Evolutionary conservation across 176 grass and related monocot genomes (phyloP).

Genomic region (Carex parvula): DNA sequence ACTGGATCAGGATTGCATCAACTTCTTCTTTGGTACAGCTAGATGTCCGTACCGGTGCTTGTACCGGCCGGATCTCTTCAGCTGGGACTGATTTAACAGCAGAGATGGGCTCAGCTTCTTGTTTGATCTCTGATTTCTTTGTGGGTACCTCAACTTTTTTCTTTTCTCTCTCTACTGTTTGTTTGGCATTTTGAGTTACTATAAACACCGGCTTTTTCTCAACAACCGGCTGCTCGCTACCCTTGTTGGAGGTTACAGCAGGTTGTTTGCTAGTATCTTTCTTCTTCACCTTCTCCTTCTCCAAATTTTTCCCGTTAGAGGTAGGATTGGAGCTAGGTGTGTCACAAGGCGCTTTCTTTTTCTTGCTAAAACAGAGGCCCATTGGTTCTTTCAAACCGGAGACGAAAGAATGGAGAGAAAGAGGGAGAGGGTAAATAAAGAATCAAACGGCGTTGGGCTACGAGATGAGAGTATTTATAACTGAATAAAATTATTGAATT

Average conservation of each 20-base stretch:
- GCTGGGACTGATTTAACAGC: background rate
- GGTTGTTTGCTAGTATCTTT: background rate
- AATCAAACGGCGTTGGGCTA: slow-evolving; percentile 17
- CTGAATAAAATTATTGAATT: background rate
- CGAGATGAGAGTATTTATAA: slow-evolving; percentile 21
- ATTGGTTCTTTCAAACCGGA: slow-evolving; percentile 28
- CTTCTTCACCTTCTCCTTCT: slow-evolving; percentile 26
- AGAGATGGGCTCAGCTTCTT: slow-evolving; percentile 2
- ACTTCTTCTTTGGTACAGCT: slow-evolving; percentile 91
- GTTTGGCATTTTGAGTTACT: slow-evolving; percentile 44
- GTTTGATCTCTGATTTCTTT: slow-evolving; percentile 28
- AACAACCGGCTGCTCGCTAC: background rate
- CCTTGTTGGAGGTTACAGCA: background rate
- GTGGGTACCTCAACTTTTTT: slow-evolving; percentile 13
- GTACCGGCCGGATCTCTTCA: slow-evolving; percentile 32
- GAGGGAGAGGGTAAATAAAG: background rate
- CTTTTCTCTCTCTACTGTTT: slow-evolving; percentile 26
- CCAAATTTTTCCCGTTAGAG: background rate
- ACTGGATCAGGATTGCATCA: slow-evolving; percentile 91
- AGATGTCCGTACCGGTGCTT: slow-evolving; percentile 45
- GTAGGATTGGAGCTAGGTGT: slow-evolving; percentile 9
- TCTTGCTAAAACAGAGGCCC: slow-evolving; percentile 96
- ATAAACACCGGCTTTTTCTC: slow-evolving; percentile 74
- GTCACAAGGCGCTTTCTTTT: slow-evolving; percentile 36
- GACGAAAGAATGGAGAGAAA: background rate